These are phyloP conservation scores for Phlebiopsis flavidoalba DNA, from an alignment of 768 basidiomycete species.

Conservation along the genomic window DNA sequence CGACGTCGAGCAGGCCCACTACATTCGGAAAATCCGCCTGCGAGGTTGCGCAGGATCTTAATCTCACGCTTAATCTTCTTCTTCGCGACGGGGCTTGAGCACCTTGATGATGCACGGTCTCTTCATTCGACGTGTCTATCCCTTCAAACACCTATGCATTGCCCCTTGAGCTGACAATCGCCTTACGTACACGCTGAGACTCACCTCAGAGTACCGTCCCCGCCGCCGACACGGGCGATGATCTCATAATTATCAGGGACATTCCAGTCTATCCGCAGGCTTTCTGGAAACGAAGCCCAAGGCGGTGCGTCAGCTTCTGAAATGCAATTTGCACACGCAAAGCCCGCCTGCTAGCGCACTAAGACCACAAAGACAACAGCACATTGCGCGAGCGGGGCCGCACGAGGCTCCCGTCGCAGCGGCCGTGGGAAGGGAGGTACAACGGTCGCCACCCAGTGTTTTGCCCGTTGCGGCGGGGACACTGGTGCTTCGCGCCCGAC, in stretches of 20 bases:
- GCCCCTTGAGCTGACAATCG: not conserved
- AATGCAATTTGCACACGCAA: not conserved
- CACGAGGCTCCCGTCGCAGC: no score
- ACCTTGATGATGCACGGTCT: slow-evolving; percentile 98
- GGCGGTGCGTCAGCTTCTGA: no score
- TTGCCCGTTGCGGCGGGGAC: no score
- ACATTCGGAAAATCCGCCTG: slow-evolving; percentile 88
- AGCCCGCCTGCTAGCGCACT: not conserved
- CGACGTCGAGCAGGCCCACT: slow-evolving; percentile 88
- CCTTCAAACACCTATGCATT: slow-evolving; percentile 81
- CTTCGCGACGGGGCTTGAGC: slow-evolving; percentile 96
- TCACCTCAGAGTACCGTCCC: slow-evolving; percentile 92
- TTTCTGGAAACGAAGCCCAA: slow-evolving; percentile 51
- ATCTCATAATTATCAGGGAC: slow-evolving; percentile 96
- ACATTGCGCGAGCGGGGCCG: not conserved
- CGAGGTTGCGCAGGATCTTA: slow-evolving; percentile 94
- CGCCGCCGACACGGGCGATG: slow-evolving; percentile 88
- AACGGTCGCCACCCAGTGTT: not conserved
- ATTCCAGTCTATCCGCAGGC: slow-evolving; percentile 92
- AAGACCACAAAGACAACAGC: no score
- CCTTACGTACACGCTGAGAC: slow-evolving; percentile 12
- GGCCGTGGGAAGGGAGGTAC: not conserved
- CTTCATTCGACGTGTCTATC: slow-evolving; percentile 83
- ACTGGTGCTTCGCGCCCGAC: no score
- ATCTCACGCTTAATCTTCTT: slow-evolving; percentile 99